Base-by-base conservation (phyloP, 1,139 yeast genomes). In the Saccharomyces hybrid region DNA sequence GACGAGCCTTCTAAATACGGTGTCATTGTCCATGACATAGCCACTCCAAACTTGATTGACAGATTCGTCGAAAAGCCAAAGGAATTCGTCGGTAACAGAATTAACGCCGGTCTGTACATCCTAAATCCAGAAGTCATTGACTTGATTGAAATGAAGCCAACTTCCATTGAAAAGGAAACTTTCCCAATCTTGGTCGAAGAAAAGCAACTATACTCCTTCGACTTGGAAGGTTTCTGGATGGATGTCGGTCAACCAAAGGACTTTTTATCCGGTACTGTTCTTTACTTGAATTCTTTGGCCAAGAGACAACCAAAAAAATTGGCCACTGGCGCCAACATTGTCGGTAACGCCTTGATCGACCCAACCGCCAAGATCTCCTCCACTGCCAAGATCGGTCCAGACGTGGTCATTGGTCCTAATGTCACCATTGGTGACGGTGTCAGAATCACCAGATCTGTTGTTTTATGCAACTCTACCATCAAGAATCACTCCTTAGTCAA, bases 221-320 rank as follows among this genome's bases (percentile, higher is more conserved):
- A 95, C 75, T 84, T 95, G 71, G 97, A 93, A 78, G 99, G 99
- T 63, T 95, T 84, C 88, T 95, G 99, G 99, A 95, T 95, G 99
- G 99, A 95, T 75, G 97, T 95, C 67, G 99, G 99, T 75, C 99
- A 95, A 80, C 99, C 99, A 81, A 93, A 93, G 83, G 99, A 95
- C 77, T 95, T 90, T 84, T 79, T 95, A 67, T 85, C 97, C 58
- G 99, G 99, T 74, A 89, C 98, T 69, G 85, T 90, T 66, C 81
- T 93, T 63, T 95, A 91, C 82, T 81, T 95, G 74, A 82, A 88
- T 71, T 86, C 98, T 56, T 78, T 90, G 70, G 75, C 95, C 67
- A 87, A 86, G 81, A 88, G 86, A 77, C 71, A 77, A 66, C 88
- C 97, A 62, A 82, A 81, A 68, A 74, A 77, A 67, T 83, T 95